Conservation (phyloP, 2,329 filamentous ascomycete genomes). For the Seiridium unicorne region DNA sequence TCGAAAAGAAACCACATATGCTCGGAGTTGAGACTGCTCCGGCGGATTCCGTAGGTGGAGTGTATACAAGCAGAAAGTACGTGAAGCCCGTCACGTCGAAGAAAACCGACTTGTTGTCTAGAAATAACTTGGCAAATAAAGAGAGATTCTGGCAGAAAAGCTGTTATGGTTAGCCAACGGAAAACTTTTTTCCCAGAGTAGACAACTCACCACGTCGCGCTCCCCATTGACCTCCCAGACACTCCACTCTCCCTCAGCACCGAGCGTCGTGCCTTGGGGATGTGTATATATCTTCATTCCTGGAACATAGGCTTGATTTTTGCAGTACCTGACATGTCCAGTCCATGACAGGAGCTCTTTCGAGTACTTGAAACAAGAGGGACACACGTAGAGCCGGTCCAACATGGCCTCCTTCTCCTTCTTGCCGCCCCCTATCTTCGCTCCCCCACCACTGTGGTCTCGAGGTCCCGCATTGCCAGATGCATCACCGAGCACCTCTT, state of each 20-base stretch:
- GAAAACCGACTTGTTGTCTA: constrained; percentile 97
- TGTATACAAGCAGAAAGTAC: constrained; percentile 88
- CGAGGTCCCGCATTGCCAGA: constrained; percentile 23
- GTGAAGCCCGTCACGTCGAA: constrained; percentile 94
- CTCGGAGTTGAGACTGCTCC: constrained; percentile 33
- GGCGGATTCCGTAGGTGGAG: constrained; percentile 38
- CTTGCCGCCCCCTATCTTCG: constrained; percentile 31
- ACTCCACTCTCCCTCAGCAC: constrained; percentile 68
- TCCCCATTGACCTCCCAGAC: constrained; percentile 94
- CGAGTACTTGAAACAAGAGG: constrained; percentile 92
- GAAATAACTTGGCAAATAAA: constrained; percentile 94
- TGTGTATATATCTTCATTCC: constrained; percentile 74
- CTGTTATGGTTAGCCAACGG: constrained; percentile 32
- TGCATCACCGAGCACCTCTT: constrained; percentile 59
- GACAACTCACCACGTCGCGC: constrained; percentile 62
- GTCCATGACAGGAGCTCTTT: constrained; percentile 59
- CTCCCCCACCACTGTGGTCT: constrained; percentile 18
- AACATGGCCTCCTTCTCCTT: constrained; percentile 44
- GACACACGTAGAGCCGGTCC: constrained; percentile 79
- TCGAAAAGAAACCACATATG: constrained; percentile 95
- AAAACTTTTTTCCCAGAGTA: neutral
- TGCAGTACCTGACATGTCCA: constrained; percentile 58
- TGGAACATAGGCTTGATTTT: constrained; percentile 48
- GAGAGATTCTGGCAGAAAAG: constrained; percentile 94
- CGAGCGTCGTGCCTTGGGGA: constrained; percentile 41